Conservation (phyloP, 1,284 basidiomycete genomes). For the Sanghuangporus weigelae region DNA sequence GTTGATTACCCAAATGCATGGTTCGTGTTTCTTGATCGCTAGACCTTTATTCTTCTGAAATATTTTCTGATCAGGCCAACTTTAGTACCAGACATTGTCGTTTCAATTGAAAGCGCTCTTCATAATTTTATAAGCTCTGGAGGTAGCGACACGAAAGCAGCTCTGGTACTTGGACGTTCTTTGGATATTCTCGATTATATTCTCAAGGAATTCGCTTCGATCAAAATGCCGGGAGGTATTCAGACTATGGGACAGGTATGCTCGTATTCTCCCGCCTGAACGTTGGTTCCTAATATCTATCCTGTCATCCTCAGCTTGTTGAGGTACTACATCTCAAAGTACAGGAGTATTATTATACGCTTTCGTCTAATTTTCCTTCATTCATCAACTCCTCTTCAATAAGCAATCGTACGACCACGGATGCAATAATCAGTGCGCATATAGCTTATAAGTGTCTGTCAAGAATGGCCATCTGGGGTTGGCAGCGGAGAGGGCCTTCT, state of each 20-base stretch:
- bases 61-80: slow-evolving; percentile 44
- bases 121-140: slow-evolving; percentile 41
- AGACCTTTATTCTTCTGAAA: not conserved
- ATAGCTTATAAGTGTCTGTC: slow-evolving; percentile 64
- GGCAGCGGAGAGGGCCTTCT: slow-evolving; percentile 47
- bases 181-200: slow-evolving; percentile 58
- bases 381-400: slow-evolving; percentile 31
- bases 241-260: slow-evolving; percentile 58
- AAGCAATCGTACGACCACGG: slow-evolving; percentile 34
- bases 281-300: slow-evolving; percentile 12
- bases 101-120: slow-evolving; percentile 46
- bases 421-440: slow-evolving; percentile 59
- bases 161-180: slow-evolving; percentile 53
- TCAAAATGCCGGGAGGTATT: slow-evolving; percentile 63
- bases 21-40: slow-evolving; percentile 32
- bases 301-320: slow-evolving; percentile 37
- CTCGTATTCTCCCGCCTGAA: not conserved
- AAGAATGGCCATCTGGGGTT: slow-evolving; percentile 65
- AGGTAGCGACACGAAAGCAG: slow-evolving; percentile 37
- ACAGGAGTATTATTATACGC: slow-evolving; percentile 52
- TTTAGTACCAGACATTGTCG: slow-evolving; percentile 54
- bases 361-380: slow-evolving; percentile 40
- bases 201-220: slow-evolving; percentile 60
- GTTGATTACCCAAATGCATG: slow-evolving; percentile 65
- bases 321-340: slow-evolving; percentile 46